Conservation (phyloP, 1,284 basidiomycete species). For the Ustilago esculenta region DNA sequence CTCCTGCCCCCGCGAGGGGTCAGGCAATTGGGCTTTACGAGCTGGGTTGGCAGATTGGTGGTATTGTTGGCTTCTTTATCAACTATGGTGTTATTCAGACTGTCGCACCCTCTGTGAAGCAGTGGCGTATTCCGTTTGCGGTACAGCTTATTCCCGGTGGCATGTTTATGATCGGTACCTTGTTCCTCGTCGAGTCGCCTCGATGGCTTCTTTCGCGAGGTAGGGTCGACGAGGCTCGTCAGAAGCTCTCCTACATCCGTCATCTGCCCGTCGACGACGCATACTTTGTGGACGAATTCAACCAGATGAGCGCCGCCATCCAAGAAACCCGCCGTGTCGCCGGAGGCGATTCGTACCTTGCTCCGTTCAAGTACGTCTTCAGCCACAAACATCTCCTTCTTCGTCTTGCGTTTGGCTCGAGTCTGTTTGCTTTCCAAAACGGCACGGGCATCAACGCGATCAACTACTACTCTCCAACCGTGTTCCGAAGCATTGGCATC, state of each 20-base stretch:
- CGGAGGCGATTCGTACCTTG: constrained; percentile 34
- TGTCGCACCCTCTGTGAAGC: constrained; percentile 65
- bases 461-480: constrained; percentile 68
- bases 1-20: constrained; percentile 70
- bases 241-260: constrained; percentile 55
- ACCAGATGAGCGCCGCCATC: constrained; percentile 15
- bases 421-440: constrained; percentile 29
- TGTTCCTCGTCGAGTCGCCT: constrained; percentile 73
- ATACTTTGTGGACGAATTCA: constrained; percentile 47
- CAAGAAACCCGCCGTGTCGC: constrained; percentile 6
- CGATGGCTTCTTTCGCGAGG: constrained; percentile 74
- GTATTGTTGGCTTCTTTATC: constrained; percentile 64
- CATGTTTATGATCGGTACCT: constrained; percentile 62
- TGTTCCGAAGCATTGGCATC: constrained; percentile 72
- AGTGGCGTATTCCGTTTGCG: constrained; percentile 72
- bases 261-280: constrained; percentile 56
- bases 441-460: constrained; percentile 60
- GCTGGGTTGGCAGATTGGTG: constrained; percentile 68
- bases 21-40: constrained; percentile 72
- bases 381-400: constrained; percentile 16
- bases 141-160: constrained; percentile 72
- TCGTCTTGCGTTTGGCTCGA: constrained; percentile 15
- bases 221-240: constrained; percentile 56
- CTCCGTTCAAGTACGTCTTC: constrained; percentile 49
- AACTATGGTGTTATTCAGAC: constrained; percentile 70